Evolutionary conservation across 192 early-diverging fungal genomes (phyloP).

Genomic region (Funneliformis mosseae): DNA sequence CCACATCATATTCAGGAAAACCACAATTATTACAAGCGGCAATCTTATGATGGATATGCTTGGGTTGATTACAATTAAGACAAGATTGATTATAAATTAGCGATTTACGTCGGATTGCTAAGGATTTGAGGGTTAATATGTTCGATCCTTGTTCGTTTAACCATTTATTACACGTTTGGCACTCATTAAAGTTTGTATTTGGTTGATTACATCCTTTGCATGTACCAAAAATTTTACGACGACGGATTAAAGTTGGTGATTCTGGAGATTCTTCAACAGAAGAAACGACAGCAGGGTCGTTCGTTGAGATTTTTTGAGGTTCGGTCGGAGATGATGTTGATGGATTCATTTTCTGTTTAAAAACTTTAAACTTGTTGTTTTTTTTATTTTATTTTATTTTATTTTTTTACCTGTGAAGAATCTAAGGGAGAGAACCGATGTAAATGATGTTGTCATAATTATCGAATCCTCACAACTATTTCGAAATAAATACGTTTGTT

Average conservation of each 20-base stretch:
- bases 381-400: too few relatives aligned
- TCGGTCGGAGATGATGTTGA: too few relatives aligned
- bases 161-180: not conserved
- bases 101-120: not conserved
- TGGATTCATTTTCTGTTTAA: too few relatives aligned
- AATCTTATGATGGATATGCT: constrained; percentile 14
- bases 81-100: not conserved
- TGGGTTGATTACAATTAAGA: constrained; percentile 18
- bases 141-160: not conserved
- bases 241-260: not conserved
- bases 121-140: not conserved
- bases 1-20: not conserved
- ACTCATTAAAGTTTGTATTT: constrained; percentile 12
- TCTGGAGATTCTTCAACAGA: not conserved
- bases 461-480: too few relatives aligned
- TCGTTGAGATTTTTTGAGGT: not conserved
- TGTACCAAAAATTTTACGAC: constrained; percentile 15
- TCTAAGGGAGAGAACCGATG: too few relatives aligned
- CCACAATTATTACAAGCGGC: constrained; percentile 7
- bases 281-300: not conserved
- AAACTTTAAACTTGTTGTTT: too few relatives aligned
- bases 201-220: constrained; percentile 22
- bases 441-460: too few relatives aligned
- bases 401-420: too few relatives aligned
- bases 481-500: too few relatives aligned